Evolutionary conservation across 2,329 filamentous ascomycete genomes (phyloP).

Genomic region (Colletotrichum horii): DNA sequence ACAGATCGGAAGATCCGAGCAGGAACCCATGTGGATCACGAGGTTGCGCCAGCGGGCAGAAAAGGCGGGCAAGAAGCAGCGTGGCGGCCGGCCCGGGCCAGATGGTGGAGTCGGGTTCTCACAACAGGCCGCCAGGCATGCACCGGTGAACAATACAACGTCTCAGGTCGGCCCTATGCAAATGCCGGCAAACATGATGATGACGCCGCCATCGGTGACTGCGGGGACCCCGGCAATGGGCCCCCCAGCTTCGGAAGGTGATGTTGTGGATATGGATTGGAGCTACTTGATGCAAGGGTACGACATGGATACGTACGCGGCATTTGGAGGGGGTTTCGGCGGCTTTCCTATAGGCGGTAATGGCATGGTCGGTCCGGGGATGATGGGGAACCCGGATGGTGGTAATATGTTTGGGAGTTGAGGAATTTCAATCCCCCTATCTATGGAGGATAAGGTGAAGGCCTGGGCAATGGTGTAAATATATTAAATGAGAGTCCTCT

Average conservation of each 20-base stretch:
- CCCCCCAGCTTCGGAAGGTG: constrained; percentile 30
- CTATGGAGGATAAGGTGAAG: background rate
- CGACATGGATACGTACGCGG: constrained; percentile 34
- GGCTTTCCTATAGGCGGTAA: constrained; percentile 20
- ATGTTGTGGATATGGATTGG: constrained; percentile 52
- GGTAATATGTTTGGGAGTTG: constrained; percentile 19
- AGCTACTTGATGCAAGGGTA: constrained; percentile 50
- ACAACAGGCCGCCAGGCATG: constrained; percentile 30
- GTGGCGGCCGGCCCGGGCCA: background rate
- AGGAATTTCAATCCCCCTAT: background rate
- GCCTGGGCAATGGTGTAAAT: background rate
- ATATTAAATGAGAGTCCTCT: background rate
- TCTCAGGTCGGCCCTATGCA: constrained; percentile 24
- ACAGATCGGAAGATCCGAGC: constrained; percentile 46
- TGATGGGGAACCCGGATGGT: constrained; percentile 25
- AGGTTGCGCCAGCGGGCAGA: constrained; percentile 51
- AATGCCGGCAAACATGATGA: constrained; percentile 33
- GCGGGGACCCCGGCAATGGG: constrained; percentile 22
- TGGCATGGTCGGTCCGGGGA: constrained; percentile 22
- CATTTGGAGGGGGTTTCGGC: constrained; percentile 28
- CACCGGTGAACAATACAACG: constrained; percentile 24
- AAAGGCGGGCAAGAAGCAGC: constrained; percentile 30
- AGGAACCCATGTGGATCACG: constrained; percentile 52
- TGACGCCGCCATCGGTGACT: constrained; percentile 33
- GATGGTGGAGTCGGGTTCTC: background rate